Evolutionary conservation across 495 filamentous ascomycete genomes (phyloP), one percentile per base, ranked within the genome.

Genomic region (Aspergillus indologenus): DNA sequence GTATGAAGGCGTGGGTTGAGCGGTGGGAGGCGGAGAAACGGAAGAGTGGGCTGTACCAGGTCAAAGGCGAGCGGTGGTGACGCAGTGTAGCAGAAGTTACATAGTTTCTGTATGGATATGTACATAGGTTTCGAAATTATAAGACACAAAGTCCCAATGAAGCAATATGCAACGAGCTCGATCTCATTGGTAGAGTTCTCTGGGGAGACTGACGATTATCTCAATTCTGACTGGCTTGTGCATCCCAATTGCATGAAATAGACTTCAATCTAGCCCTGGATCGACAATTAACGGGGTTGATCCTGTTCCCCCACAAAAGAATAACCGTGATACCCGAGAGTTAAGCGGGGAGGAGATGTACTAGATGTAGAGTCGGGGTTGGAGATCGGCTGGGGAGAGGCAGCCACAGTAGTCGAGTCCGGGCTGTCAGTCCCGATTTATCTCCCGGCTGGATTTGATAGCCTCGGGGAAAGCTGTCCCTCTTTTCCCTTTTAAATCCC

Each of bases 1-100:
- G 81, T 70, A 98, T 98, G 94, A 96, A 90, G 80, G 80, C 66
- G 11, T 98, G 94, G 94, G 83, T 88, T 55, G 91, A 97, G 65
- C 79, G 84, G 67, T 98, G 94, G 94, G 75, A 89, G 57, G 77
- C 71, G n/a, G 91, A 97, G 75, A 85, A 90, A 79, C 83, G 85
- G 77, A 90, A 85, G 74, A 88, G 84, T 54, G 93, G 92, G 23
- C 59, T 91, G 54, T 90, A 90, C 47, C 77, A 66, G 56, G 70
- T 63, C 6, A 53, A 58, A 9, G 70, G 66, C 3, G 53, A 57
- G 19, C 59, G 69, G 29, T 75, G 70, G 68, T 71, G 61, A 61
- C n/a, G n/a, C n/a, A n/a, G 42, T 53, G 14, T 31, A 46, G 3
- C 54, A 54, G n/a, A n/a, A n/a, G n/a, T n/a, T n/a, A 46, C 45